phyloP scores from a whole-genome alignment of 1,139 yeast species.

The Eremothecium gossypii region DNA sequence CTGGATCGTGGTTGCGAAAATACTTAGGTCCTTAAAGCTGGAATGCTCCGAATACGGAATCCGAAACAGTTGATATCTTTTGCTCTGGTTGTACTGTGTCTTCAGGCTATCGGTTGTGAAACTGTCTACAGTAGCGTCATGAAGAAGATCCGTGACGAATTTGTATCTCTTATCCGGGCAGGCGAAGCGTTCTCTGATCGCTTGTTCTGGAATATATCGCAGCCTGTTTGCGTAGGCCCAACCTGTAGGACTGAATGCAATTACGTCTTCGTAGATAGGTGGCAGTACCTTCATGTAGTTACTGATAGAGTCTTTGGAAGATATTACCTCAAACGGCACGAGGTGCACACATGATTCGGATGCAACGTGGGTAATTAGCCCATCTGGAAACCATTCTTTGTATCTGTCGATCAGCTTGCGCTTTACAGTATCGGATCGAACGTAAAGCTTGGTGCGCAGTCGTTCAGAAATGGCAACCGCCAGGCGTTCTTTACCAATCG shows the following conservation, averaged over 20 bases:
- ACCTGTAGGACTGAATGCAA: slow-evolving; percentile 76
- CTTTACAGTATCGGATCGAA: slow-evolving; percentile 13
- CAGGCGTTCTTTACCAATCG: slow-evolving; percentile 82
- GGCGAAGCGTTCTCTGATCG: not conserved
- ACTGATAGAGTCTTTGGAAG: slow-evolving; percentile 34
- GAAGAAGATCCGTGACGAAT: slow-evolving; percentile 8
- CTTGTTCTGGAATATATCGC: not conserved
- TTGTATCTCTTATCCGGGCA: not conserved
- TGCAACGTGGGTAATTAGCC: slow-evolving; percentile 36
- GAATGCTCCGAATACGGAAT: slow-evolving; percentile 94
- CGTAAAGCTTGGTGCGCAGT: slow-evolving; percentile 18
- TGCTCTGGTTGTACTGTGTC: slow-evolving; percentile 28
- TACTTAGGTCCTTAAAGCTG: slow-evolving; percentile 67
- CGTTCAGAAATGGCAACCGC: slow-evolving; percentile 39
- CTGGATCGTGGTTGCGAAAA: slow-evolving; percentile 47
- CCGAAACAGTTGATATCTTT: slow-evolving; percentile 40
- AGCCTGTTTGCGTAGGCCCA: slow-evolving; percentile 50
- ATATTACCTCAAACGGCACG: slow-evolving; percentile 49
- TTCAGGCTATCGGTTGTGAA: slow-evolving; percentile 22
- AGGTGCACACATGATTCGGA: slow-evolving; percentile 55
- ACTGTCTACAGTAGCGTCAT: slow-evolving; percentile 10
- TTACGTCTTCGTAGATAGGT: slow-evolving; percentile 42
- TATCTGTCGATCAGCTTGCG: slow-evolving; percentile 13
- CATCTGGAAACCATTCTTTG: slow-evolving; percentile 11
- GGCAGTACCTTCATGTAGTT: slow-evolving; percentile 45